A percentile compares a stretch with the other conserved stretches of the same genome.
Conservation (phyloP, 805 yeast genomes). For the Ogataea henricii region DNA sequence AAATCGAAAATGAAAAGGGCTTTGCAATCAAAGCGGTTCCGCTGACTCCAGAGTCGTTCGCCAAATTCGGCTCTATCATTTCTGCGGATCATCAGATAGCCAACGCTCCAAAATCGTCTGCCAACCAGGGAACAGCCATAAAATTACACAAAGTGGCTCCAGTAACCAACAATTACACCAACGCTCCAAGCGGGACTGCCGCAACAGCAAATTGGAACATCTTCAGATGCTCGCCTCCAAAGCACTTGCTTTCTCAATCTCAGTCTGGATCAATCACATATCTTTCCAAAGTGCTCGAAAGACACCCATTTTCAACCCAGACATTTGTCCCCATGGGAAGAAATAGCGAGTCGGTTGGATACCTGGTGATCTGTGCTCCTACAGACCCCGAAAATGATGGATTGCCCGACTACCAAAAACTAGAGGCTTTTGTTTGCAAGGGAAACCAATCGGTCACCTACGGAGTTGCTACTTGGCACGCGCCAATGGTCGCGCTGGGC, state of each 20-base stretch:
- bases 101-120: conserved; percentile 48
- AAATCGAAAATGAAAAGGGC: conserved; percentile 27
- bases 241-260: conserved; percentile 46
- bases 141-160: conserved; percentile 77
- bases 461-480: conserved; percentile 89
- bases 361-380: conserved; percentile 79
- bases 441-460: conserved; percentile 92
- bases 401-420: conserved; percentile 61
- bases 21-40: conserved; percentile 47
- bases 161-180: conserved; percentile 50
- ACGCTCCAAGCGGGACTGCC: conserved; percentile 46
- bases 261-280: conserved; percentile 35
- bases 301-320: conserved; percentile 89
- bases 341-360: conserved; percentile 48
- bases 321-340: conserved; percentile 91
- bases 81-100: conserved; percentile 74
- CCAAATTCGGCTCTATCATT: conserved; percentile 71
- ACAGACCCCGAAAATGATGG: conserved; percentile 41
- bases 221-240: conserved; percentile 78
- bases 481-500: conserved; percentile 89
- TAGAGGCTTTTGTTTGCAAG: conserved; percentile 69
- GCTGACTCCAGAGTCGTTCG: conserved; percentile 67
- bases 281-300: conserved; percentile 70
- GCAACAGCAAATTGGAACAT: conserved; percentile 78
- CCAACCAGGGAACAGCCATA: conserved; percentile 93